Percentiles rank a stretch among this genome's conserved stretches.
Conservation (phyloP, 306 rosid genomes). For the Sphenostylis stenocarpa region DNA sequence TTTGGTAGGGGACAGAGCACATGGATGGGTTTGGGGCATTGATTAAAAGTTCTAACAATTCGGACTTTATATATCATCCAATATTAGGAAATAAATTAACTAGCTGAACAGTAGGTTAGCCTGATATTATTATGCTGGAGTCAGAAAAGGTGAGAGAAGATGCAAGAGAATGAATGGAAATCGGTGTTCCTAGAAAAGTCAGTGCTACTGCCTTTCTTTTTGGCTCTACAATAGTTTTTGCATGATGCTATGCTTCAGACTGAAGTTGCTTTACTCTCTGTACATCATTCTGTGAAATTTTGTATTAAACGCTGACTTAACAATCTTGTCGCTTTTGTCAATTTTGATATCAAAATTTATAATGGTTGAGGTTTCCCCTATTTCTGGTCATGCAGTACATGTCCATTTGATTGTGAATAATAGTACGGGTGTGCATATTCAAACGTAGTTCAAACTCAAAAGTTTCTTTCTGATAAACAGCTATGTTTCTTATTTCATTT, state of each 20-base stretch:
- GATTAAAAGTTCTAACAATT: constrained; percentile 3
- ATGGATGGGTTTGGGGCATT: background rate
- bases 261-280: background rate
- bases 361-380: background rate
- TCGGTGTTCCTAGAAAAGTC: background rate
- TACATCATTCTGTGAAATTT: background rate
- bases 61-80: background rate
- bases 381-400: background rate
- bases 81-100: background rate
- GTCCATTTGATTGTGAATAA: background rate
- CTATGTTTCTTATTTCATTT: background rate
- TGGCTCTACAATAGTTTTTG: background rate
- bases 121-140: background rate
- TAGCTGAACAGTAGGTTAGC: background rate
- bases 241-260: background rate
- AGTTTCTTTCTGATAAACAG: background rate
- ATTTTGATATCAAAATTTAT: background rate
- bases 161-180: background rate
- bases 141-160: background rate
- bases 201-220: background rate
- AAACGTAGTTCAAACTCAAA: background rate
- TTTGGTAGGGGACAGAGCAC: constrained; percentile 3
- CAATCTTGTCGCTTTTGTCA: background rate
- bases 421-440: background rate
- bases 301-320: background rate